These are phyloP conservation scores for Xylaria curta DNA, from an alignment of 495 filamentous ascomycete species.

Conservation along the genomic window DNA sequence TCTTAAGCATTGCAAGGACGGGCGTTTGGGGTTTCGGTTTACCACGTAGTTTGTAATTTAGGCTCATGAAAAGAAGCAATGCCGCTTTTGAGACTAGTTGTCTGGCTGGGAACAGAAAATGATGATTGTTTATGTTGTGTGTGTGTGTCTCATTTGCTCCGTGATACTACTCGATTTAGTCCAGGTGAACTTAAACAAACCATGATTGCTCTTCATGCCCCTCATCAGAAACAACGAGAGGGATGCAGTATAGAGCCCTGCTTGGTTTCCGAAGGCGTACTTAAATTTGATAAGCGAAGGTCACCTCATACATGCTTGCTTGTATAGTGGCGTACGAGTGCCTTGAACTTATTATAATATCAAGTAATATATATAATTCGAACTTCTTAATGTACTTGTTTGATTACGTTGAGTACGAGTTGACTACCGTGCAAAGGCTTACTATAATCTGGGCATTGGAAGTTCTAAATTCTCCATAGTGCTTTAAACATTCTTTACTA, in stretches of 20 bases:
- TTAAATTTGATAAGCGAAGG: background rate
- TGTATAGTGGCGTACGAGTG: too few relatives aligned
- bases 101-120: conserved; percentile 16
- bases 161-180: background rate
- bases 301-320: too few relatives aligned
- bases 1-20: conserved; percentile 38
- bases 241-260: background rate
- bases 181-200: background rate
- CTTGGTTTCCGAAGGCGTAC: background rate
- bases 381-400: background rate
- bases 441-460: background rate
- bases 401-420: background rate
- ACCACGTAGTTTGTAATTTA: conserved; percentile 38
- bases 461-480: background rate
- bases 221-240: background rate
- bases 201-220: background rate
- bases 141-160: background rate
- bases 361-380: too few relatives aligned
- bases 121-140: conserved; percentile 17
- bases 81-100: conserved; percentile 27
- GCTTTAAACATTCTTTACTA: background rate
- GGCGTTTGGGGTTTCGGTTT: conserved; percentile 43
- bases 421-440: background rate
- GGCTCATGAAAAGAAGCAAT: conserved; percentile 39
- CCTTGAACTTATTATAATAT: too few relatives aligned